Percentiles rank a stretch among this genome's conserved stretches.
Conservation (phyloP, 495 filamentous ascomycete genomes). For the Platismatia glauca region DNA sequence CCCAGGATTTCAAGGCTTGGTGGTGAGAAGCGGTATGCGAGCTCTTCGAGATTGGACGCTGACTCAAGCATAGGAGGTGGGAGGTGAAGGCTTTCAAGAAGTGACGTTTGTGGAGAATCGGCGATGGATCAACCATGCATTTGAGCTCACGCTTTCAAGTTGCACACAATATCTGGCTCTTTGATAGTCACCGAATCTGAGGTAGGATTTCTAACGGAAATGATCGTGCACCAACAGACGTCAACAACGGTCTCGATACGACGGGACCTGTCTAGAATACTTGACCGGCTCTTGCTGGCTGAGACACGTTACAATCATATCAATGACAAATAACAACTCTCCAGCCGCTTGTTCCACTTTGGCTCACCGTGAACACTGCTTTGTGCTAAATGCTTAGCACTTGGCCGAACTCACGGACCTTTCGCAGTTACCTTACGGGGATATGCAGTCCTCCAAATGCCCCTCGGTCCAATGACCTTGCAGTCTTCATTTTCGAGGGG, state of each 20-base stretch:
- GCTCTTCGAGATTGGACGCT: constrained; percentile 5
- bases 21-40: constrained; percentile 49
- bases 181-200: neutral
- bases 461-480: neutral
- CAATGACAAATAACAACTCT: neutral
- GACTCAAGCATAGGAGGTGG: constrained; percentile 31
- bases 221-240: neutral
- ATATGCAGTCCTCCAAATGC: neutral
- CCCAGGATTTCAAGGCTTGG: constrained; percentile 72
- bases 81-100: constrained; percentile 35
- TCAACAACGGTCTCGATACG: neutral
- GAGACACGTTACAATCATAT: neutral
- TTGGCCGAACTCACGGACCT: neutral
- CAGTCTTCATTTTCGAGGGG: neutral
- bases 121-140: neutral
- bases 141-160: neutral
- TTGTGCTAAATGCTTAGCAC: neutral
- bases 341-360: neutral
- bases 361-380: neutral
- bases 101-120: constrained; percentile 14
- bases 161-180: neutral
- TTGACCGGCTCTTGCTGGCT: neutral
- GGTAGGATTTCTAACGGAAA: neutral
- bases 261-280: neutral
- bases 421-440: neutral